Evolutionary conservation across 495 filamentous ascomycete species (phyloP).

Genomic region (Letharia columbiana): DNA sequence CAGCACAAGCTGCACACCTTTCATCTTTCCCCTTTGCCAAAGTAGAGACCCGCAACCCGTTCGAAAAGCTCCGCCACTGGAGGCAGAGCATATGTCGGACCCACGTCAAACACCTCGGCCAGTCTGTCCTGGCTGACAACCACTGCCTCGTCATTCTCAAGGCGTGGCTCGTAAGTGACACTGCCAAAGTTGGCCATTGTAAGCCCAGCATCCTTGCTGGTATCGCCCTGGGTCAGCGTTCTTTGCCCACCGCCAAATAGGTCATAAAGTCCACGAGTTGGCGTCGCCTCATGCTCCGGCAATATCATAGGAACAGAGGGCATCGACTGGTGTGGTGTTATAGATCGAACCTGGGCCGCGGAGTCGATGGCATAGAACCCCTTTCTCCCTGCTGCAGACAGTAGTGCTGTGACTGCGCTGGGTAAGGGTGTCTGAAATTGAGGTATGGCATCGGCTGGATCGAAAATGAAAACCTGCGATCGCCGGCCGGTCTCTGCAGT

Average conservation of each 20-base stretch:
- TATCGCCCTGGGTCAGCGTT: slow-evolving; percentile 30
- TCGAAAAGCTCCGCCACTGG: slow-evolving; percentile 71
- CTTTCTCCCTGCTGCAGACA: slow-evolving; percentile 35
- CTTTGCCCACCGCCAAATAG: slow-evolving; percentile 42
- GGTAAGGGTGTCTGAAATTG: slow-evolving; percentile 40
- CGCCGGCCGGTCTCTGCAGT: slow-evolving; percentile 13
- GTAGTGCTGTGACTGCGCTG: slow-evolving; percentile 45
- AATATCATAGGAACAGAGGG: slow-evolving; percentile 39
- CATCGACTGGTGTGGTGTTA: slow-evolving; percentile 40
- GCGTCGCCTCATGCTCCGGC: slow-evolving; percentile 31
- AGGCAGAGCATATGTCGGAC: slow-evolving; percentile 66
- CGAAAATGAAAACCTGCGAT: slow-evolving; percentile 51
- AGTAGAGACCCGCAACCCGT: slow-evolving; percentile 46
- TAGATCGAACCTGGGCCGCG: slow-evolving; percentile 47
- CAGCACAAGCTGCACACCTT: neutral
- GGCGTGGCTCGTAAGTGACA: slow-evolving; percentile 12
- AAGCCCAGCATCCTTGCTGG: slow-evolving; percentile 29
- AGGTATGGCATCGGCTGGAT: slow-evolving; percentile 39
- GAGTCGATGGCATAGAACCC: slow-evolving; percentile 44
- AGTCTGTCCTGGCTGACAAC: slow-evolving; percentile 58
- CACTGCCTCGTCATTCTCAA: slow-evolving; percentile 38
- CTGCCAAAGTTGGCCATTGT: slow-evolving; percentile 34
- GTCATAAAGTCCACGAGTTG: slow-evolving; percentile 41
- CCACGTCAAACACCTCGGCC: slow-evolving; percentile 63
- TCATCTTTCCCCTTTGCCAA: neutral